A percentile compares a stretch with the other conserved stretches of the same genome.
Conservation (phyloP, 495 filamentous ascomycete genomes). For the Hyaloscypha hepaticicola region DNA sequence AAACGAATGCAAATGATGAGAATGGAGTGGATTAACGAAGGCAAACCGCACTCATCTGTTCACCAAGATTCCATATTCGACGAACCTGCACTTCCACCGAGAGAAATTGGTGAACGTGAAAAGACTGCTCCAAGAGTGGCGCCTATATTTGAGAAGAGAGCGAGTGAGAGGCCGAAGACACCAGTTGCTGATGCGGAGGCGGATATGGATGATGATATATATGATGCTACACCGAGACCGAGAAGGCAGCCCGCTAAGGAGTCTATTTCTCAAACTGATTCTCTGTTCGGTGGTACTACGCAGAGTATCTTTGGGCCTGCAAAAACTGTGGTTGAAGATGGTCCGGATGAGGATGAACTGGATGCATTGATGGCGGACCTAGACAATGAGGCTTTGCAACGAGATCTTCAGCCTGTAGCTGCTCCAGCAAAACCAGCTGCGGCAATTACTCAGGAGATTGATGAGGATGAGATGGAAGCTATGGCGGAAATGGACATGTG, state of each 20-base stretch:
- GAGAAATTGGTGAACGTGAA: conserved; percentile 35
- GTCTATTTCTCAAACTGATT: conserved; percentile 15
- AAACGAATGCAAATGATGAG: conserved; percentile 74
- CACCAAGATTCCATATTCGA: conserved; percentile 48
- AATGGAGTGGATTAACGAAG: conserved; percentile 85
- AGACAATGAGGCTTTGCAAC: conserved; percentile 24
- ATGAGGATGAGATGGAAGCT: conserved; percentile 60
- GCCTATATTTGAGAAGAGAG: conserved; percentile 45
- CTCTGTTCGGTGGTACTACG: conserved; percentile 24
- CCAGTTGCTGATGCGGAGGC: conserved; percentile 14
- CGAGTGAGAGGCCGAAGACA: conserved; percentile 26
- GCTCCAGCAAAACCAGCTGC: conserved; percentile 17
- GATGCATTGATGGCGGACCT: conserved; percentile 53
- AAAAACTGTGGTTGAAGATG: conserved; percentile 27
- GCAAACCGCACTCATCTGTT: conserved; percentile 48
- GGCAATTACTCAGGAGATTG: conserved; percentile 10
- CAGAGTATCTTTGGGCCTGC: conserved; percentile 23
- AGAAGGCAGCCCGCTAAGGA: not conserved
- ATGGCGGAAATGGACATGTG: conserved; percentile 66
- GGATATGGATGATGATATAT: conserved; percentile 30
- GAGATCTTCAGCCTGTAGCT: not conserved
- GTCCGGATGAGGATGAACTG: conserved; percentile 48
- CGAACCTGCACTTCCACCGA: conserved; percentile 30
- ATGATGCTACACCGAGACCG: conserved; percentile 30
- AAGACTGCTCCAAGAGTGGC: conserved; percentile 39